phyloP scores from a whole-genome alignment of 1,284 basidiomycete species.

The Naganishia albida region DNA sequence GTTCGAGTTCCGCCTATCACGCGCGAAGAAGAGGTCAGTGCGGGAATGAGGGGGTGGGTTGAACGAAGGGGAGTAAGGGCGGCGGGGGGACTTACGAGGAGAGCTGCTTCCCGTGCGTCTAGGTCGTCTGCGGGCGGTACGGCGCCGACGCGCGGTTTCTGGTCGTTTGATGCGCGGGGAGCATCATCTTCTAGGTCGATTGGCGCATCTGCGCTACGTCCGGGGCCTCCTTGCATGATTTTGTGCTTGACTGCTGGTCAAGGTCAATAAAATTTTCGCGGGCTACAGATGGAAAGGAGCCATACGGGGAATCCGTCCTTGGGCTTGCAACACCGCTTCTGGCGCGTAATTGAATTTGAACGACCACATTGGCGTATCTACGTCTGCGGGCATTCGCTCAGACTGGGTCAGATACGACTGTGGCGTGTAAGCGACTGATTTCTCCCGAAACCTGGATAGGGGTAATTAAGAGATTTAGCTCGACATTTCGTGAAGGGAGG shows the following conservation, averaged over 20 bases:
- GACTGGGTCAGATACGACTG: neutral
- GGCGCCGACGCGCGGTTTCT: neutral
- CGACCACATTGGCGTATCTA: neutral
- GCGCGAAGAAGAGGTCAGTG: neutral
- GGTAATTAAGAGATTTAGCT: no score
- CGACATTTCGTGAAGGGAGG: neutral
- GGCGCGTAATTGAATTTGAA: conserved; percentile 11
- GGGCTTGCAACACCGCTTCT: conserved; percentile 7
- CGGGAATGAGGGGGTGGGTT: neutral
- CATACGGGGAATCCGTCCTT: conserved; percentile 1
- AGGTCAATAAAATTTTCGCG: no score
- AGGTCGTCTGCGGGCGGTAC: neutral
- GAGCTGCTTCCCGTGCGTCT: conserved; percentile 2
- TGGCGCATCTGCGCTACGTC: neutral
- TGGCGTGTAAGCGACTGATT: neutral
- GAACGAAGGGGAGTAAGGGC: no score
- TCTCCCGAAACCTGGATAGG: conserved; percentile 1
- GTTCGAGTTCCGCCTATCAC: conserved; percentile 6
- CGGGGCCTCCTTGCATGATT: neutral
- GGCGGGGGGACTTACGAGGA: neutral
- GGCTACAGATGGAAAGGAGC: neutral
- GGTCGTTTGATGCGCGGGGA: neutral
- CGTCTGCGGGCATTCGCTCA: neutral
- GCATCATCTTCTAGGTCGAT: conserved; percentile 3
- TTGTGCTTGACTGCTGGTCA: conserved; percentile 2